These are phyloP conservation scores for Neonectria faginata DNA, from an alignment of 2,329 filamentous ascomycete species.

Conservation along the genomic window DNA sequence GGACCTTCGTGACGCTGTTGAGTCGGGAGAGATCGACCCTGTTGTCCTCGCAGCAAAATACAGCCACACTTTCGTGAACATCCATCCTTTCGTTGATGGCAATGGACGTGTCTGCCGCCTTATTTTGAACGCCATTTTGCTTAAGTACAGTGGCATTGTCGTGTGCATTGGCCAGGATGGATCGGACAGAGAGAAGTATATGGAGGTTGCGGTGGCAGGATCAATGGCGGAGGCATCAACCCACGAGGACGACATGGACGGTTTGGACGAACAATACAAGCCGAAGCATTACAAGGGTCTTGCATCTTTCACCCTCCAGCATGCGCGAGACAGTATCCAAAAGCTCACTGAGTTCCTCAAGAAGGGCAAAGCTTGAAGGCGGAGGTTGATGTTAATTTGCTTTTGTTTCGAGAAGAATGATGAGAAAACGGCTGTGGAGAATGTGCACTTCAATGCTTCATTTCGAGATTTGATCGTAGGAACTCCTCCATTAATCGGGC, in stretches of 20 bases:
- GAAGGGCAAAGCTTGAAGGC: not conserved
- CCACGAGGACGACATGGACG: not conserved
- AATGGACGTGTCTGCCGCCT: slow-evolving; percentile 51
- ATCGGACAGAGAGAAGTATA: not conserved
- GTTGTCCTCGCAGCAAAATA: slow-evolving; percentile 44
- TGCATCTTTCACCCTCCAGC: not conserved
- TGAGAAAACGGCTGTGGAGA: no score
- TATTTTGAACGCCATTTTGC: slow-evolving; percentile 49
- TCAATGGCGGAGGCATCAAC: slow-evolving; percentile 11
- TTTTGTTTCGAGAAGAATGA: no score
- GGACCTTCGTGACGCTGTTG: slow-evolving; percentile 37
- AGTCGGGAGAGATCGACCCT: slow-evolving; percentile 33
- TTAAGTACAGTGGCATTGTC: slow-evolving; percentile 44
- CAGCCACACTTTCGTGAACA: slow-evolving; percentile 47
- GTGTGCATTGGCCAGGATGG: slow-evolving; percentile 32
- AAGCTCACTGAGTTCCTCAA: not conserved
- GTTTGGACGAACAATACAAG: slow-evolving; percentile 1
- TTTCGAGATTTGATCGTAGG: no score
- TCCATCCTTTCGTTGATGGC: slow-evolving; percentile 53
- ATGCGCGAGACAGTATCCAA: not conserved
- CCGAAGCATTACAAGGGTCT: slow-evolving; percentile 13
- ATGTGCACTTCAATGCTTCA: no score
- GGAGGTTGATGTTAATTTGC: no score
- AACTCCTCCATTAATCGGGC: no score
- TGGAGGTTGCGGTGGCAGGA: not conserved